Evolutionary conservation across 2,329 filamentous ascomycete genomes (phyloP), one percentile per base, ranked within the genome.

Genomic region (Penicillium sp.): DNA sequence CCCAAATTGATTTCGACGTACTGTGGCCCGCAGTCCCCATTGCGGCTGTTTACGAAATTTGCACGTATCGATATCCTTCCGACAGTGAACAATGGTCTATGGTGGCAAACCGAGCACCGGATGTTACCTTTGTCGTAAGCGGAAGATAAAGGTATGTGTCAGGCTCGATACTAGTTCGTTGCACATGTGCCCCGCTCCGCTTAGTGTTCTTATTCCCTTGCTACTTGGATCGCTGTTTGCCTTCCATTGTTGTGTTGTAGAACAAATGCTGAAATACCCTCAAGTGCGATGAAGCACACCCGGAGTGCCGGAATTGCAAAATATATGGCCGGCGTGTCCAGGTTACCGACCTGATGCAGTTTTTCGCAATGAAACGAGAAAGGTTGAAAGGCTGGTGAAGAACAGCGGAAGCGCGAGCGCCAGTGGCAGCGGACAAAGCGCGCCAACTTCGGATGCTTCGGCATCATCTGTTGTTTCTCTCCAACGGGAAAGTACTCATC

Each of bases 111-210:
- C 71, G 42, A 75, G 72, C 59, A 72, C 69, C 36, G 72, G 72
- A 61, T 75, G 72, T 66, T 63, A 72, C 63, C 57, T 74, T 51
- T 75, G 72, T 63, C 72, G 71, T 55, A 73, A 69, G 51, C 66
- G 72, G 52, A 75, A 74, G 59, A 72, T 75, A 54, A 74, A 73
- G 70, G 72, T 74, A 52, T 48, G 50, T 36, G 27, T 29, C 14
- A 67, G 58, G 64, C 61, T 52, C 43, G 49, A 38, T 43, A 48
- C 39, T 52, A 34, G 22, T 14, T 22, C 31, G 32, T 34, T 27
- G 18, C 18, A 18, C 18, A 18, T 18, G 18, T 18, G 32, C 27
- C 39, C 27, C 27, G 36, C 39, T 45, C 14, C 43, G 13, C 27
- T 47, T 31, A 29, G 22, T 42, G 38, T 9, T 49, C n/a, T 16